Evolutionary conservation across 1,139 yeast species (phyloP).

Genomic region (Saccharomycopsis phalli): DNA sequence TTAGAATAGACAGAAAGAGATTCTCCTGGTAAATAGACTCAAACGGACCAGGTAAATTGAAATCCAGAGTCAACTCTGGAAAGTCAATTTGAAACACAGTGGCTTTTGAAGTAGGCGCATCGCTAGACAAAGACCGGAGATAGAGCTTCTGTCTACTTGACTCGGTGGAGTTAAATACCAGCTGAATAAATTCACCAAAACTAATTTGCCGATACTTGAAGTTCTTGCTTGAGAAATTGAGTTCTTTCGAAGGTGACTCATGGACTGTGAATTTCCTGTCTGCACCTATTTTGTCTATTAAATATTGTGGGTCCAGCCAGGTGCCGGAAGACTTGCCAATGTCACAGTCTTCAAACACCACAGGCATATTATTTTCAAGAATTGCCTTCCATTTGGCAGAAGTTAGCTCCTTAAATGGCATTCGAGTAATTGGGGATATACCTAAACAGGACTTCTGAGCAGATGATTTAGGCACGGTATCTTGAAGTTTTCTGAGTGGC

Average conservation of each 20-base stretch:
- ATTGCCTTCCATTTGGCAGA: slow-evolving; percentile 19
- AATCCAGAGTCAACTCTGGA: slow-evolving; percentile 27
- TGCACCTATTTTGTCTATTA: slow-evolving; percentile 25
- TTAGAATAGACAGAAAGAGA: slow-evolving; percentile 30
- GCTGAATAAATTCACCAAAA: slow-evolving; percentile 26
- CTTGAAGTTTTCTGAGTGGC: background rate
- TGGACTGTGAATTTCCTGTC: slow-evolving; percentile 27
- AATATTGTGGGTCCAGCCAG: slow-evolving; percentile 28
- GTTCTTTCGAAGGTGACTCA: slow-evolving; percentile 21
- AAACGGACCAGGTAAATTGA: slow-evolving; percentile 21
- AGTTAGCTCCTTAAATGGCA: slow-evolving; percentile 5
- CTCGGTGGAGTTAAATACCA: slow-evolving; percentile 20
- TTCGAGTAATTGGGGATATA: slow-evolving; percentile 4
- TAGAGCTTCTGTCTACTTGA: slow-evolving; percentile 22
- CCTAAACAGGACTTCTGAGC: background rate
- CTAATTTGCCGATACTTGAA: slow-evolving; percentile 26
- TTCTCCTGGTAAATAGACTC: slow-evolving; percentile 20
- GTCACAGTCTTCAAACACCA: slow-evolving; percentile 21
- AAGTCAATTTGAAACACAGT: slow-evolving; percentile 27
- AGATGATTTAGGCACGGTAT: background rate
- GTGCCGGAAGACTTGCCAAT: slow-evolving; percentile 25
- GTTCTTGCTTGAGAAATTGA: slow-evolving; percentile 29
- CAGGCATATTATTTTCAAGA: slow-evolving; percentile 21
- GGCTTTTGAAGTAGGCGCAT: slow-evolving; percentile 27
- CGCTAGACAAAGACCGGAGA: slow-evolving; percentile 27